Evolutionary conservation across 495 filamentous ascomycete genomes (phyloP).

Genomic region (Podospora pseudocomata): DNA sequence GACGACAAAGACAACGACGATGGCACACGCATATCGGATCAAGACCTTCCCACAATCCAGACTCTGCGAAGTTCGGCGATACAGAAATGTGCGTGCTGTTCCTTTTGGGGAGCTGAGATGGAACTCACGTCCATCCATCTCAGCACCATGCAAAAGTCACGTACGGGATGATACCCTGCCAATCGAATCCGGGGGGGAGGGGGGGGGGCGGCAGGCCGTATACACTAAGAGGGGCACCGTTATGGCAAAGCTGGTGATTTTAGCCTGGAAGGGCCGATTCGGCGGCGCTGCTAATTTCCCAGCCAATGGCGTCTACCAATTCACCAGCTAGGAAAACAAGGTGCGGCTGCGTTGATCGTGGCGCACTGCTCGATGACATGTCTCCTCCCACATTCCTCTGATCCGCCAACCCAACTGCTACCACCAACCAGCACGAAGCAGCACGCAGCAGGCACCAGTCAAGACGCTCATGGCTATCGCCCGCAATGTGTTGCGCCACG

Average conservation of each 20-base stretch:
- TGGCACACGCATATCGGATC: constrained; percentile 5
- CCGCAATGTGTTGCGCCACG: background rate
- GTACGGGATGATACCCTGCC: constrained; percentile 35
- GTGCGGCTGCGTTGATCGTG: constrained; percentile 40
- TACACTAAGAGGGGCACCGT: constrained; percentile 26
- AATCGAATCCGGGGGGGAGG: constrained; percentile 33
- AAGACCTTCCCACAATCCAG: background rate
- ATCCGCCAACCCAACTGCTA: too few relatives aligned
- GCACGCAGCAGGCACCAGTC: constrained; percentile 1
- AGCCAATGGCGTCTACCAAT: constrained; percentile 30
- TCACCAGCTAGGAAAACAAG: constrained; percentile 34
- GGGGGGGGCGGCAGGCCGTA: constrained; percentile 27
- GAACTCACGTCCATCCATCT: constrained; percentile 11
- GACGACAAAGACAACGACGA: background rate
- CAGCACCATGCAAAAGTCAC: constrained; percentile 29
- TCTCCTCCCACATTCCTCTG: background rate
- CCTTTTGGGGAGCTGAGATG: constrained; percentile 12
- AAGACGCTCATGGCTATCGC: constrained; percentile 4
- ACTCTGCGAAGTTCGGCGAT: background rate
- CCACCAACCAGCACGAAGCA: background rate
- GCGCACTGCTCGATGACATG: constrained; percentile 16
- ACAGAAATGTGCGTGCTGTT: background rate
- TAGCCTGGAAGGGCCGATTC: constrained; percentile 44
- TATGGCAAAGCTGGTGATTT: constrained; percentile 29
- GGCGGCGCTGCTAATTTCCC: constrained; percentile 29